phyloP scores from a whole-genome alignment of 208 protist genomes.

The Trypanosomatidae sp. region DNA sequence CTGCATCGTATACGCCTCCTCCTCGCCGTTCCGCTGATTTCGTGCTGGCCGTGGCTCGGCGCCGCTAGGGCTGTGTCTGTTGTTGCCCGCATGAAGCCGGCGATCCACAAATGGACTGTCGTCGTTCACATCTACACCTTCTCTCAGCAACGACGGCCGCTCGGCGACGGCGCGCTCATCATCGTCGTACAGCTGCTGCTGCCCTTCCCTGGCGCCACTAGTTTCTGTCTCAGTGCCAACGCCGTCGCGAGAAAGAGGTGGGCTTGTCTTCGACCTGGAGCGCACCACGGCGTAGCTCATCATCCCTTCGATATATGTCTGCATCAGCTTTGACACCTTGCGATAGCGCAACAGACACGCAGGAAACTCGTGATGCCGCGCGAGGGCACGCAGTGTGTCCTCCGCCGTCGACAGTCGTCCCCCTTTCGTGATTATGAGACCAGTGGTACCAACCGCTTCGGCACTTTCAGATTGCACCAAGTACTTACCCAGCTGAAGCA shows the following conservation, averaged over 20 bases:
- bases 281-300: conserved; percentile 67
- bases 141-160: conserved; percentile 5
- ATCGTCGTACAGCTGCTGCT: neutral
- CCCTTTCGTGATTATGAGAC: conserved; percentile 67
- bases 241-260: neutral
- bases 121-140: conserved; percentile 13
- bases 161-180: neutral
- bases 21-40: neutral
- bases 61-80: conserved; percentile 1
- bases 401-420: conserved; percentile 91
- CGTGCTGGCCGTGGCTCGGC: neutral
- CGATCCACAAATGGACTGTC: conserved; percentile 25
- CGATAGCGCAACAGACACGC: conserved; percentile 72
- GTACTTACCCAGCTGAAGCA: conserved; percentile 75
- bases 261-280: neutral
- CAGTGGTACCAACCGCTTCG: conserved; percentile 14
- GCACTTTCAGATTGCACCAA: conserved; percentile 22
- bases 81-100: conserved; percentile 7
- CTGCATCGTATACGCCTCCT: conserved; percentile 17
- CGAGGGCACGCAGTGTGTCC: conserved; percentile 72
- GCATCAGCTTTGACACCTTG: conserved; percentile 83
- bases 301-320: conserved; percentile 90
- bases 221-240: neutral
- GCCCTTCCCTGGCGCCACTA: neutral
- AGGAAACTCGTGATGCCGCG: conserved; percentile 78